Conservation (phyloP, 2,329 filamentous ascomycete species). For the Botryotinia convoluta region DNA sequence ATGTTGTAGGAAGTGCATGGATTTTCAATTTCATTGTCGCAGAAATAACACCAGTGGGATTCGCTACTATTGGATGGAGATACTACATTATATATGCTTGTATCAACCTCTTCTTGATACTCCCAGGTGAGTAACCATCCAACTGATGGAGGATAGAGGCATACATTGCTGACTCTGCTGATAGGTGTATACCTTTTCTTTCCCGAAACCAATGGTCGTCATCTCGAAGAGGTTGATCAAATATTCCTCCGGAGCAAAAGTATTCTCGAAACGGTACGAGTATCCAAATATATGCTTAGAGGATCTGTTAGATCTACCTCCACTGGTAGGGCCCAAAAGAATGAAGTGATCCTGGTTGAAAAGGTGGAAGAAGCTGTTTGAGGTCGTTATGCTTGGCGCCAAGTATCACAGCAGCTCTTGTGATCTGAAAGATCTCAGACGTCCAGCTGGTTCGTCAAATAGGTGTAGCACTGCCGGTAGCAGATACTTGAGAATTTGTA, state of each 20-base stretch:
- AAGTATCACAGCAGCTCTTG: conserved; percentile 3
- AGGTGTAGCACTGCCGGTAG: background rate
- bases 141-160: background rate
- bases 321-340: background rate
- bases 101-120: conserved; percentile 21
- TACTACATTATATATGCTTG: conserved; percentile 64
- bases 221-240: conserved; percentile 38
- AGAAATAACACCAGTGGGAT: conserved; percentile 40
- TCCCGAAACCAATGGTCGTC: conserved; percentile 53
- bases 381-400: conserved; percentile 5
- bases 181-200: conserved; percentile 53
- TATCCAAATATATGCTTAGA: conserved; percentile 6
- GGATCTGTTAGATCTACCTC: background rate
- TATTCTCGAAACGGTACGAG: conserved; percentile 6
- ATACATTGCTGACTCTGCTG: background rate
- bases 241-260: conserved; percentile 23
- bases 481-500: background rate
- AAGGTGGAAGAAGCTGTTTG: background rate
- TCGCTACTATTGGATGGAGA: conserved; percentile 54
- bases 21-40: conserved; percentile 23
- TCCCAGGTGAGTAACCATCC: background rate
- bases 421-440: background rate
- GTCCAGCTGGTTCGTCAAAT: background rate
- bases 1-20: conserved; percentile 15
- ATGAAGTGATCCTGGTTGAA: background rate